Evolutionary conservation across 1,284 basidiomycete species (phyloP), one percentile per base, ranked within the genome.

Genomic region (Fomitopsis schrenkii): DNA sequence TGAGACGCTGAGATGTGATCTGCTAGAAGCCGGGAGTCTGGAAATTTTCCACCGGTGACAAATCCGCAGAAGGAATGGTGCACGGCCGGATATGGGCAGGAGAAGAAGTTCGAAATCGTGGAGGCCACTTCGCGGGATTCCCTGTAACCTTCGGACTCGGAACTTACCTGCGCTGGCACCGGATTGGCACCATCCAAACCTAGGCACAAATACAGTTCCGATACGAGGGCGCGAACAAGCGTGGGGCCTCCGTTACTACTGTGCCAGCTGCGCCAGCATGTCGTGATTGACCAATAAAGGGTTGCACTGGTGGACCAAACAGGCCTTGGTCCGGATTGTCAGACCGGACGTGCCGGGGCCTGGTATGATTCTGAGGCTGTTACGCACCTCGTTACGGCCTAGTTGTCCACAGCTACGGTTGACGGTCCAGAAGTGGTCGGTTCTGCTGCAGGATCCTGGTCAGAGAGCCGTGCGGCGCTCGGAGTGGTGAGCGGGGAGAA

Each of bases 1-100:
- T 56, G 57, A 71, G 71, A 66, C 67, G 71, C 71, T 61, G 66
- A 68, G 68, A 69, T 71, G 66, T 38, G 70, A 72, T 72, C 71
- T 71, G 66, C 67, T 68, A 72, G 68, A 70, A 70, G 67, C 66
- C 59, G 58, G 54, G 14, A 58, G 50, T 58, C 40, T 65, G 59
- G 64, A 66, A 63, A 68, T 62, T 66, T 68, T 58, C 55, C 65
- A 68, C 64, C 61, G 62, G 62, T 71, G 70, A 71, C 71, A 70
- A 71, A 71, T 69, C 64, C 65, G 56, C 60, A 67, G 41, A 55
- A 57, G 38, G 46, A 44, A 46, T 46, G 38, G 30, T 55, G 36
- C 45, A 22, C 54, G 35, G 9, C 59, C 44, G 38, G 17, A 52
- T 61, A 33, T 45, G 61, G 57, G 14, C 45, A 36, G 44, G 42